Base-by-base conservation (phyloP, 331 rosid genomes). In the Saraca asoca region DNA sequence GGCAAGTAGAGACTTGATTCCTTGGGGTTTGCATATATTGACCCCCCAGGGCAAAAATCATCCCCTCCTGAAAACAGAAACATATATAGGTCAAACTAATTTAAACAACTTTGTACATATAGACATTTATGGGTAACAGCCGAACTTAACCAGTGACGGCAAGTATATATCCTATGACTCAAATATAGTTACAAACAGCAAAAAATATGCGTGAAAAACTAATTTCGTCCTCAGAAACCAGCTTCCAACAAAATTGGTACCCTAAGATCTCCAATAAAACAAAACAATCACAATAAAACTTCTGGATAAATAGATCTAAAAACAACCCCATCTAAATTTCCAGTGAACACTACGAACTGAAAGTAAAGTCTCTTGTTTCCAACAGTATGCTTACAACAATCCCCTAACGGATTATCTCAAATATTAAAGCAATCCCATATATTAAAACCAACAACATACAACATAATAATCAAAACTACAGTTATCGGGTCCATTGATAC, bases 21-120 rank as follows among this genome's bases (percentile, higher is more conserved):
- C 84, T 90, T 94, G 45, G 93, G 99, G 70, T 85, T 90, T 13
- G 82, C 60, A 63, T 86, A 94, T 33, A 88, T 72, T 11, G 95
- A 68, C 37, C 92, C 88, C 79, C 89, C 88, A 66, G 78, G 73
- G 79, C 50, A 86, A 83, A 90, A 90, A 69, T 83, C 95, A 70
- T 87, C 97, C 73, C 58, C 73, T 46, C 94, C 97, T 90, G 95
- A 66, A 37, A 82, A 53, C 76, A 24, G 31, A 78, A 75, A 12
- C 71, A 42, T 58, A 62, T 24, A 17, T 39, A 50, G 41, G 19
- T 82, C 76, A 87, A 54, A 2, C 58, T 49, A 9, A 45, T 19
- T 8, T 51, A 5, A 19, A 7, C n/a, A 70, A 15, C 13, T 16
- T 35, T 7, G 12, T 0, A 20, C 15, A 7, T 7, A 14, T 1